These are phyloP conservation scores for Mimosa bimucronata DNA, from an alignment of 306 rosid genomes.

Conservation along the genomic window DNA sequence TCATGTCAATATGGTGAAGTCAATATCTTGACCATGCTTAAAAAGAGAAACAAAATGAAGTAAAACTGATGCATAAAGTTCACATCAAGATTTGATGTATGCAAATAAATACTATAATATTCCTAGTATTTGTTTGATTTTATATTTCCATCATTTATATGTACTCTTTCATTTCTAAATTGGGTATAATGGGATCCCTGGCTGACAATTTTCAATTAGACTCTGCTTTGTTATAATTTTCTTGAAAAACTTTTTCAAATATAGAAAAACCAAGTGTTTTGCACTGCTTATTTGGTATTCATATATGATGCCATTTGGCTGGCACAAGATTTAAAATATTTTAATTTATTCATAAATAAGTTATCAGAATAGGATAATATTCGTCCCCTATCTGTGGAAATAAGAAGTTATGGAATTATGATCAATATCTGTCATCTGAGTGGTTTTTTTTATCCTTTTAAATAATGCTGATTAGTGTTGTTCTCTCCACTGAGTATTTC, in stretches of 20 bases:
- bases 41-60: background rate
- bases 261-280: slow-evolving; percentile 27
- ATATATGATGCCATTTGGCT: background rate
- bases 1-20: background rate
- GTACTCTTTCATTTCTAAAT: slow-evolving; percentile 9
- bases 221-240: slow-evolving; percentile 24
- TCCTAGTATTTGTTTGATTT: slow-evolving; percentile 17
- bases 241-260: background rate
- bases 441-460: slow-evolving; percentile 14
- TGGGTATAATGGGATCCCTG: slow-evolving; percentile 10
- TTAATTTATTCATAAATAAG: slow-evolving; percentile 1
- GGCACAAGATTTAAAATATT: slow-evolving; percentile 18
- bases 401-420: slow-evolving; percentile 31
- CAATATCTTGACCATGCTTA: background rate
- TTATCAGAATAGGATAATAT: slow-evolving; percentile 21
- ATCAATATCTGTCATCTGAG: slow-evolving; percentile 26
- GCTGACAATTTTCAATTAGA: slow-evolving; percentile 25
- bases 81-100: background rate
- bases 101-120: slow-evolving; percentile 26
- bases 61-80: background rate
- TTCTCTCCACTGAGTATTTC: slow-evolving; percentile 16
- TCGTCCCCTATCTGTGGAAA: background rate
- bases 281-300: slow-evolving; percentile 7
- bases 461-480: slow-evolving; percentile 28
- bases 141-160: slow-evolving; percentile 27